phyloP scores from a whole-genome alignment of 2,329 filamentous ascomycete species.

The Dothideomycetes sp. region DNA sequence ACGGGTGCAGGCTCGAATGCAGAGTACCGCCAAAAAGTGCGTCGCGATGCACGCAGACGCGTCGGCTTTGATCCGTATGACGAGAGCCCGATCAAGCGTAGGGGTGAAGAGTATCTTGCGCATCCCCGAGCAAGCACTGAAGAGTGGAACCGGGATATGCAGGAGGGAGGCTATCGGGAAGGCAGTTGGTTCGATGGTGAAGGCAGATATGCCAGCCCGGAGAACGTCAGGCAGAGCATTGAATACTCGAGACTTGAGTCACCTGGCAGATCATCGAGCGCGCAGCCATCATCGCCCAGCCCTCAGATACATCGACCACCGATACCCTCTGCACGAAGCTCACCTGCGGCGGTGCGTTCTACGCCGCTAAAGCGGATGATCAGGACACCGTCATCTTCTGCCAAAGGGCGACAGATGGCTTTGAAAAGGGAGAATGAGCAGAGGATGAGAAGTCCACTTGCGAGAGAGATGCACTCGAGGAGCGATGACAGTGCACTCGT shows the following conservation, averaged over 20 bases:
- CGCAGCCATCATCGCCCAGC: constrained; percentile 16
- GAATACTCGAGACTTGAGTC: not conserved
- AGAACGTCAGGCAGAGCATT: not conserved
- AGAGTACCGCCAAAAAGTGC: constrained; percentile 47
- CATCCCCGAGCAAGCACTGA: constrained; percentile 14
- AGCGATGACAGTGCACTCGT: constrained; percentile 6
- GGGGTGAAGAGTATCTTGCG: constrained; percentile 56
- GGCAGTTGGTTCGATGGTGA: not conserved
- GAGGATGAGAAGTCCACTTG: constrained; percentile 9
- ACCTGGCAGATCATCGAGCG: not conserved
- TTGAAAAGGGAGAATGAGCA: constrained; percentile 7
- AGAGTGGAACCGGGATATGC: not conserved
- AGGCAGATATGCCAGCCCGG: not conserved
- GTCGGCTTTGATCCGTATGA: constrained; percentile 65
- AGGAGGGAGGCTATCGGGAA: not conserved
- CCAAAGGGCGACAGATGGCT: not conserved
- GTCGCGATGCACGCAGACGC: constrained; percentile 47
- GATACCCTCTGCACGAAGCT: not conserved
- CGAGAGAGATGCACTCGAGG: constrained; percentile 3
- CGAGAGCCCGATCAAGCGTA: constrained; percentile 55
- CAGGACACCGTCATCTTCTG: not conserved
- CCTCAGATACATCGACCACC: constrained; percentile 11
- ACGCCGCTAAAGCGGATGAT: not conserved
- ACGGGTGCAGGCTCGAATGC: constrained; percentile 55
- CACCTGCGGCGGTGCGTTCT: not conserved